Evolutionary conservation across 768 basidiomycete species (phyloP).

Genomic region (Boletus subcaerulescens): DNA sequence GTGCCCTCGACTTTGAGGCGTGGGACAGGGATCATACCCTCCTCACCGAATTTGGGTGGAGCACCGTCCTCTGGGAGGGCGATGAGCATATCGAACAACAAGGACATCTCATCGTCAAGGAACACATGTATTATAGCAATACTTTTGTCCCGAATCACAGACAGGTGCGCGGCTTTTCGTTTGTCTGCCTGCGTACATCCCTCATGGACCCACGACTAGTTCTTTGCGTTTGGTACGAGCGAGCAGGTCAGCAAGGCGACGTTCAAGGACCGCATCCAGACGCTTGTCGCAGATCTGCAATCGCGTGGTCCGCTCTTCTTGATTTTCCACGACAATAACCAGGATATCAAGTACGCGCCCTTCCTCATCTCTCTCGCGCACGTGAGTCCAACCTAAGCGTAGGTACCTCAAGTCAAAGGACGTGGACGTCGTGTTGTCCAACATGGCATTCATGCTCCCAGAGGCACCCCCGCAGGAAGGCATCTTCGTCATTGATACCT

Average conservation of each 20-base stretch:
- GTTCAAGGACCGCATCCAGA: constrained; percentile 52
- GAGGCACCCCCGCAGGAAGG: constrained; percentile 50
- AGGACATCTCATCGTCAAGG: constrained; percentile 64
- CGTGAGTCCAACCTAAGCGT: constrained; percentile 1
- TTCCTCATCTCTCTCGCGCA: background rate
- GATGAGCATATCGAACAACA: constrained; percentile 45
- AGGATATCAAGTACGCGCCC: constrained; percentile 66
- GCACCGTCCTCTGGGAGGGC: constrained; percentile 53
- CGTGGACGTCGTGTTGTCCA: constrained; percentile 52
- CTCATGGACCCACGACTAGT: constrained; percentile 34
- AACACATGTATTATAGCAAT: constrained; percentile 57
- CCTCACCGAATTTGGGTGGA: constrained; percentile 85
- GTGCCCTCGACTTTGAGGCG: constrained; percentile 77
- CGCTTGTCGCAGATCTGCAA: constrained; percentile 40
- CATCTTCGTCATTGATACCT: constrained; percentile 68
- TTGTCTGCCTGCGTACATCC: background rate
- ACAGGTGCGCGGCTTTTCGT: constrained; percentile 39
- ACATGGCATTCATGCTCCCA: constrained; percentile 55
- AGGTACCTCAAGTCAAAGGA: constrained; percentile 53
- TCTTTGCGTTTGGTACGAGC: constrained; percentile 66
- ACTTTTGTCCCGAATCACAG: constrained; percentile 62
- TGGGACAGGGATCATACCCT: constrained; percentile 76
- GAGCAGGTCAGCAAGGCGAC: constrained; percentile 46
- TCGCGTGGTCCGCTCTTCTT: constrained; percentile 64
- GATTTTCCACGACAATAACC: constrained; percentile 74